phyloP scores from a whole-genome alignment of 352 stramenopile species.

The Blastocystis sp. region DNA sequence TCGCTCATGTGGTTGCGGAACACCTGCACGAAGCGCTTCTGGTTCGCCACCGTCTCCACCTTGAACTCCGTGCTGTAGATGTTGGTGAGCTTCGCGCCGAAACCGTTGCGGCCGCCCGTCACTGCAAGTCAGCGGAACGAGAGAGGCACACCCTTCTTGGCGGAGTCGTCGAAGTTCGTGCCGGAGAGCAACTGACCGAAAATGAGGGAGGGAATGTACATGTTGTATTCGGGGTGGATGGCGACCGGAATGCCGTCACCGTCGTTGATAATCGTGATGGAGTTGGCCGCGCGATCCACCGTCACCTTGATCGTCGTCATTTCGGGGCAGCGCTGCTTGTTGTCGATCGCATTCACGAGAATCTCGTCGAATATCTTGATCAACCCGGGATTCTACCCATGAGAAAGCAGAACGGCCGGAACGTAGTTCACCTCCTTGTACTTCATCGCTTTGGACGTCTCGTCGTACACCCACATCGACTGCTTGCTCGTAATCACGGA shows the following conservation, averaged over 20 bases:
- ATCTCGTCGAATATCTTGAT: constrained; percentile 99
- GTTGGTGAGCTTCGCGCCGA: constrained; percentile 97
- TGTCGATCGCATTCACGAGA: constrained; percentile 98
- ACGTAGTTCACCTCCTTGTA: constrained; percentile 85
- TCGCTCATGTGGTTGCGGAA: constrained; percentile 94
- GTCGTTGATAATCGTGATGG: constrained; percentile 94
- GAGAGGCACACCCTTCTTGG: constrained; percentile 81
- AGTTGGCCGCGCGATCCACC: constrained; percentile 84
- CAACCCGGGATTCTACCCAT: constrained; percentile 78
- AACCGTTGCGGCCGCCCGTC: constrained; percentile 90
- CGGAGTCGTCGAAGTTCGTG: constrained; percentile 95
- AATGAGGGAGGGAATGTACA: constrained; percentile 94
- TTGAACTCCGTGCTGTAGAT: constrained; percentile 99
- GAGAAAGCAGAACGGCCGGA: not conserved
- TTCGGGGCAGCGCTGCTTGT: constrained; percentile 96
- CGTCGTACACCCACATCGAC: constrained; percentile 91
- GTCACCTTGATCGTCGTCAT: constrained; percentile 89
- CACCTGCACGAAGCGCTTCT: constrained; percentile 85
- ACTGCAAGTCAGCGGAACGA: constrained; percentile 70
- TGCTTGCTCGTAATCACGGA: constrained; percentile 88
- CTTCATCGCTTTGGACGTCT: constrained; percentile 84
- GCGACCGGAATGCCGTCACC: constrained; percentile 89
- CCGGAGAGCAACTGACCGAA: constrained; percentile 94
- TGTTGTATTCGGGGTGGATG: constrained; percentile 90
- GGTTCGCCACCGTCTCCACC: constrained; percentile 92